These are phyloP conservation scores for Cladosporium sphaerospermum DNA, from an alignment of 2,329 filamentous ascomycete genomes.

Conservation along the genomic window DNA sequence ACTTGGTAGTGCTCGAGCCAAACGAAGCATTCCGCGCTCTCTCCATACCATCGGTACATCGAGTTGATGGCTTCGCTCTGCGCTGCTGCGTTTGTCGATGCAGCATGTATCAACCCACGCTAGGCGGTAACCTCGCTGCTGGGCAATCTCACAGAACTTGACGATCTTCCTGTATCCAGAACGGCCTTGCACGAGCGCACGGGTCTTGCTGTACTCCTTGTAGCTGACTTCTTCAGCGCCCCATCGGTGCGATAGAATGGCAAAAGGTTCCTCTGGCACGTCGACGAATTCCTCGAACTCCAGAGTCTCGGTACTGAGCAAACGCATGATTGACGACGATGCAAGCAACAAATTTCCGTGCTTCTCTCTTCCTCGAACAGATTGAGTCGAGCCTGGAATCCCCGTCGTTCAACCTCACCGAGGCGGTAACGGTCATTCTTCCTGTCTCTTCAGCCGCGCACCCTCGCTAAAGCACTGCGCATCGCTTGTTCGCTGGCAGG, in stretches of 20 bases:
- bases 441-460: no score
- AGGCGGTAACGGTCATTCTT: no score
- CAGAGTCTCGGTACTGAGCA: constrained; percentile 18
- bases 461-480: no score
- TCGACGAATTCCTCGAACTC: constrained; percentile 18
- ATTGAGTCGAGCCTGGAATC: no score
- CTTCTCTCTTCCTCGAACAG: no score
- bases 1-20: background rate
- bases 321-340: constrained; percentile 15
- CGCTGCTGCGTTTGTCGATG: constrained; percentile 16
- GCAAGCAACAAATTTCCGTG: no score
- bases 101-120: constrained; percentile 16
- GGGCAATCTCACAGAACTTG: background rate
- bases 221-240: constrained; percentile 15
- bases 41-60: constrained; percentile 13
- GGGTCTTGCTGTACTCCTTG: constrained; percentile 14
- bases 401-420: no score
- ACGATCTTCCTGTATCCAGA: constrained; percentile 10
- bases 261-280: constrained; percentile 12
- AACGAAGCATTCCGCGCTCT: background rate
- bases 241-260: constrained; percentile 25
- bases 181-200: background rate
- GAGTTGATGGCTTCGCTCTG: constrained; percentile 17
- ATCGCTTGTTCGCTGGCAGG: no score
- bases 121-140: background rate